A percentile compares a stretch with the other conserved stretches of the same genome.
Conservation (phyloP, 2,329 filamentous ascomycete genomes). For the Neonectria ditissima region DNA sequence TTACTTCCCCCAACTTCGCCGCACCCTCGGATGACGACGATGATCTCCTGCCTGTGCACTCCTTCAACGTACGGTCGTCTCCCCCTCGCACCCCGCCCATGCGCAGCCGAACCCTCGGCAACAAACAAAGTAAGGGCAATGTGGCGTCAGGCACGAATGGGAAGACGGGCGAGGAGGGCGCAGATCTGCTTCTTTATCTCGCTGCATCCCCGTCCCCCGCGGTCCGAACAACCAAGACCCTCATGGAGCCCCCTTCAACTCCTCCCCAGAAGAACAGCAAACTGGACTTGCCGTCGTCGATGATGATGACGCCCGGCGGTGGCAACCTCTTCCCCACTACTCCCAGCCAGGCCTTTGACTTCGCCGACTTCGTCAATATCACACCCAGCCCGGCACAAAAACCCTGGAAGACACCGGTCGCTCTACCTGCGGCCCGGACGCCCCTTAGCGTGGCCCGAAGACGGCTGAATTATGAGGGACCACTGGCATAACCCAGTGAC, state of each 20-base stretch:
- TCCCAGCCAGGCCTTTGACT: constrained; percentile 87
- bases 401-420: constrained; percentile 84
- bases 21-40: constrained; percentile 84
- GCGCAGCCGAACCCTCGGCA: constrained; percentile 63
- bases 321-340: constrained; percentile 79
- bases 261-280: constrained; percentile 76
- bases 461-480: constrained; percentile 84
- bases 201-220: constrained; percentile 92
- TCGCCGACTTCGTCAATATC: constrained; percentile 97
- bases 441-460: constrained; percentile 77
- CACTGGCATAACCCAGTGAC: constrained; percentile 47
- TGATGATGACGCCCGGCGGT: constrained; percentile 88
- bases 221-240: constrained; percentile 59
- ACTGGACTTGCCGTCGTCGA: constrained; percentile 80
- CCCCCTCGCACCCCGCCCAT: constrained; percentile 86
- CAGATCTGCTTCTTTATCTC: constrained; percentile 83
- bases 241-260: constrained; percentile 79
- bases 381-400: constrained; percentile 95
- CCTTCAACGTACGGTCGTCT: constrained; percentile 81
- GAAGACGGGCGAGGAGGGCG: constrained; percentile 81
- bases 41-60: constrained; percentile 80
- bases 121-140: constrained; percentile 62
- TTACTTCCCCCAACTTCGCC: constrained; percentile 70
- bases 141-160: constrained; percentile 55
- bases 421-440: constrained; percentile 63